Conservation (phyloP, 2,329 filamentous ascomycete species). For the Verticillium zaregamsianum region DNA sequence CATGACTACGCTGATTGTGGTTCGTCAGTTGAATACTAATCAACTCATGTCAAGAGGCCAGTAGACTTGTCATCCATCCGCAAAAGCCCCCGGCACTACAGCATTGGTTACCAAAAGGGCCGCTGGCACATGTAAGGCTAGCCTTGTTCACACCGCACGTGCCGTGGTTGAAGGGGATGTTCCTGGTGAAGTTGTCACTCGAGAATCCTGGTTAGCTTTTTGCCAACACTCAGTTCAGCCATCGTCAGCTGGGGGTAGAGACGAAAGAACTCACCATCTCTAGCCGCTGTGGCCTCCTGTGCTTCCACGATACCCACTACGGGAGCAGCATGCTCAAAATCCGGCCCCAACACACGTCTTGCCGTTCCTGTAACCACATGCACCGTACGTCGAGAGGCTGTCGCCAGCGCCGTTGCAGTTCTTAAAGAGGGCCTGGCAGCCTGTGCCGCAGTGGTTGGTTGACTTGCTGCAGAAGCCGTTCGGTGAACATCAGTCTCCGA, state of each 20-base stretch:
- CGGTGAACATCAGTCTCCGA: constrained; percentile 11
- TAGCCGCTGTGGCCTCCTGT: neutral
- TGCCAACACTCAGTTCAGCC: neutral
- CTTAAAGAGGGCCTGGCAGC: constrained; percentile 12
- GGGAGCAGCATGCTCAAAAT: neutral
- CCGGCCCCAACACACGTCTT: constrained; percentile 1
- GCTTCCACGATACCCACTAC: neutral
- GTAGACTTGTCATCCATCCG: constrained; percentile 1
- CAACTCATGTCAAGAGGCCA: neutral
- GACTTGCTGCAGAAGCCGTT: constrained; percentile 13
- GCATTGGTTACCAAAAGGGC: constrained; percentile 9
- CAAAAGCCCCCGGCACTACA: constrained; percentile 16
- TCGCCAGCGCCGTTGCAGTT: constrained; percentile 4
- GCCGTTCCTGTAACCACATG: constrained; percentile 1
- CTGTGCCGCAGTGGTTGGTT: constrained; percentile 11
- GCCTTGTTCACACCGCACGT: constrained; percentile 6
- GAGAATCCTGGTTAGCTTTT: neutral
- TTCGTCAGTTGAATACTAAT: neutral
- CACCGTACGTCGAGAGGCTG: neutral
- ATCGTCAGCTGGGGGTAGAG: neutral
- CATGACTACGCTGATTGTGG: neutral
- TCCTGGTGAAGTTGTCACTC: neutral
- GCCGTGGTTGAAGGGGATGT: constrained; percentile 7
- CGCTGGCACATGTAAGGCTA: constrained; percentile 6
- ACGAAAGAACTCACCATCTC: neutral